Conservation (phyloP, 2,329 filamentous ascomycete species). For the Myriosclerotinia curreyana region DNA sequence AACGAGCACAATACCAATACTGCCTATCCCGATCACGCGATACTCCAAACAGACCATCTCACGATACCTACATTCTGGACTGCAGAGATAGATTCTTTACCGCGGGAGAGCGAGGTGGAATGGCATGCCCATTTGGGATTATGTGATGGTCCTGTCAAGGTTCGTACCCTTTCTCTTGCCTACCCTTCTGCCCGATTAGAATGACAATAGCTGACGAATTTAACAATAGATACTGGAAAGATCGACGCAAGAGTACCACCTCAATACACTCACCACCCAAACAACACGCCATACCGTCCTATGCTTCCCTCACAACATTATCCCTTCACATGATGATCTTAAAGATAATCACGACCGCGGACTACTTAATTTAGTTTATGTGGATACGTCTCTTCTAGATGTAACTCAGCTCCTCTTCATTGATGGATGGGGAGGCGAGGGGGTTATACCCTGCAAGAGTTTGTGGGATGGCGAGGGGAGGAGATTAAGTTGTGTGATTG, state of each 20-base stretch:
- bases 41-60: neutral
- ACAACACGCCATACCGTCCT: constrained; percentile 18
- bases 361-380: constrained; percentile 6
- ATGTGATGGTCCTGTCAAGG: constrained; percentile 25
- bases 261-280: constrained; percentile 8
- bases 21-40: neutral
- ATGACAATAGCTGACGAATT: neutral
- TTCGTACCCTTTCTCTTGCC: constrained; percentile 4
- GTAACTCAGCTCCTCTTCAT: neutral
- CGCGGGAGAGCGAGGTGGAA: constrained; percentile 71
- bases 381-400: constrained; percentile 18
- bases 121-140: constrained; percentile 74
- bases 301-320: neutral
- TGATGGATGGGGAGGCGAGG: constrained; percentile 18
- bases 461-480: constrained; percentile 44
- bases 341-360: neutral
- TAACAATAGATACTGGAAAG: constrained; percentile 13
- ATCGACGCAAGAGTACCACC: neutral
- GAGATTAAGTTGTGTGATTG: constrained; percentile 33
- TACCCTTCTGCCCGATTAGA: neutral
- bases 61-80: constrained; percentile 64
- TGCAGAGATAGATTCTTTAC: constrained; percentile 73
- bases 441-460: constrained; percentile 44
- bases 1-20: neutral
- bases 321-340: constrained; percentile 17